These are phyloP conservation scores for Tetradesmus obliquus DNA, from an alignment of 139 green algal genomes.

Conservation along the genomic window DNA sequence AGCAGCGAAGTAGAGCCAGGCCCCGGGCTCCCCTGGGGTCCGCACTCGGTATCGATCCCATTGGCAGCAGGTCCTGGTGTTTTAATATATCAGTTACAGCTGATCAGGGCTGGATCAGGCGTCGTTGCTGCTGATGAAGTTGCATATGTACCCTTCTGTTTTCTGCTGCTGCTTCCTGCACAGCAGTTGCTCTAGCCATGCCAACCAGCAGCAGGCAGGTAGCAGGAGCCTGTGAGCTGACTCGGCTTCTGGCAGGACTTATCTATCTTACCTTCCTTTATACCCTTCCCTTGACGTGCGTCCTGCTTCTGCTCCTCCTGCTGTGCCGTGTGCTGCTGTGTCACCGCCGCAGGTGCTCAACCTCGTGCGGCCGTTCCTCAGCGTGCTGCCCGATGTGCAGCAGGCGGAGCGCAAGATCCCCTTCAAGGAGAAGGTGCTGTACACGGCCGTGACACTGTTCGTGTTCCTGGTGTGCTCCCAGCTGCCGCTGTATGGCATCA, in stretches of 20 bases:
- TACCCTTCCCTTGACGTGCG: neutral
- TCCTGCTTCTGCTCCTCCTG: neutral
- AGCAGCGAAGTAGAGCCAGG: neutral
- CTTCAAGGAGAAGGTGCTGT: constrained; percentile 92
- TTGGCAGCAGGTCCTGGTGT: neutral
- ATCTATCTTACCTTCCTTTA: neutral
- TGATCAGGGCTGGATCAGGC: neutral
- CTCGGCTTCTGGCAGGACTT: neutral
- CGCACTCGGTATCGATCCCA: neutral
- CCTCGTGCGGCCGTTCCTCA: constrained; percentile 91
- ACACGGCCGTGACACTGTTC: constrained; percentile 95
- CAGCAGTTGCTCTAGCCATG: neutral
- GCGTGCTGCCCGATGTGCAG: constrained; percentile 89
- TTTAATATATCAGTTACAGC: neutral
- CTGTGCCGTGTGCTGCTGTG: neutral
- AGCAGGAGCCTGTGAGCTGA: neutral
- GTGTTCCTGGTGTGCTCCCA: constrained; percentile 99
- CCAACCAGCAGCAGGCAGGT: neutral
- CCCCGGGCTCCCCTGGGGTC: neutral
- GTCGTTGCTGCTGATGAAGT: neutral
- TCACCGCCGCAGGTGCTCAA: constrained; percentile 66
- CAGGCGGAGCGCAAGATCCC: constrained; percentile 68
- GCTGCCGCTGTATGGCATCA: constrained; percentile 98
- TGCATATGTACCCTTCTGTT: neutral
- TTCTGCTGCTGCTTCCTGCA: neutral